phyloP scores from a whole-genome alignment of 2,329 filamentous ascomycete genomes.

The Alternaria gansuensis region DNA sequence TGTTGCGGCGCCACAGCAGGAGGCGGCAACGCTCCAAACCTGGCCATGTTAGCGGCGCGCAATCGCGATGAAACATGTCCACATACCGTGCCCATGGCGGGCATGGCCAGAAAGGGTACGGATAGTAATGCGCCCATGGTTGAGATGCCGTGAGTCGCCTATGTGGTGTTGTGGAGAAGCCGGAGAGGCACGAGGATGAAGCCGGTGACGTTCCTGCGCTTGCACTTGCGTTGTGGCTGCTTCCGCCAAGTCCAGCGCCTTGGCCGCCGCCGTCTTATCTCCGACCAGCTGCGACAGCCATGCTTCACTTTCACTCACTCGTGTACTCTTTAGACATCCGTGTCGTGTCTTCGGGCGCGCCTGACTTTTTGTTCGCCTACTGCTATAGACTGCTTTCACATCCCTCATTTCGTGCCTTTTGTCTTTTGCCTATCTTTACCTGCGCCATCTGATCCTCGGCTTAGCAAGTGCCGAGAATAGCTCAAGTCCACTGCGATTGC shows the following conservation, averaged over 20 bases:
- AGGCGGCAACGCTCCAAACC: conserved; percentile 81
- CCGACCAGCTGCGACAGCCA: conserved; percentile 22
- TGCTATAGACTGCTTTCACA: not conserved
- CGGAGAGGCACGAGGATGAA: conserved; percentile 23
- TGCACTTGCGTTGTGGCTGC: conserved; percentile 20
- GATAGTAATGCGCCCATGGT: conserved; percentile 91
- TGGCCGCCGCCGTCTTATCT: conserved; percentile 34
- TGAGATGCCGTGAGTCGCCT: conserved; percentile 25
- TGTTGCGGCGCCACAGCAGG: conserved; percentile 95
- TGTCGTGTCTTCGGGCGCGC: conserved; percentile 8
- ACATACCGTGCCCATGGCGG: conserved; percentile 84
- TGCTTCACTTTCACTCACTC: conserved; percentile 12
- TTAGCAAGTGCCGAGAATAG: conserved; percentile 20
- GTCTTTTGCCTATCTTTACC: conserved; percentile 6
- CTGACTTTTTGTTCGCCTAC: conserved; percentile 8
- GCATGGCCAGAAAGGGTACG: conserved; percentile 85
- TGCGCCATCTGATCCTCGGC: conserved; percentile 8
- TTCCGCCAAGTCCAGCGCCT: conserved; percentile 20
- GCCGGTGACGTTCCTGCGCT: conserved; percentile 32
- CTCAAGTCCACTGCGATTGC: conserved; percentile 12
- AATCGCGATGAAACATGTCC: conserved; percentile 4
- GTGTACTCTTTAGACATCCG: conserved; percentile 5
- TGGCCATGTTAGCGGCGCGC: conserved; percentile 53
- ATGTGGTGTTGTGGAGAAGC: conserved; percentile 22
- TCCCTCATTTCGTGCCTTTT: conserved; percentile 5